Evolutionary conservation across 2,329 filamentous ascomycete species (phyloP).

Genomic region (Epicoccum sorghinum): DNA sequence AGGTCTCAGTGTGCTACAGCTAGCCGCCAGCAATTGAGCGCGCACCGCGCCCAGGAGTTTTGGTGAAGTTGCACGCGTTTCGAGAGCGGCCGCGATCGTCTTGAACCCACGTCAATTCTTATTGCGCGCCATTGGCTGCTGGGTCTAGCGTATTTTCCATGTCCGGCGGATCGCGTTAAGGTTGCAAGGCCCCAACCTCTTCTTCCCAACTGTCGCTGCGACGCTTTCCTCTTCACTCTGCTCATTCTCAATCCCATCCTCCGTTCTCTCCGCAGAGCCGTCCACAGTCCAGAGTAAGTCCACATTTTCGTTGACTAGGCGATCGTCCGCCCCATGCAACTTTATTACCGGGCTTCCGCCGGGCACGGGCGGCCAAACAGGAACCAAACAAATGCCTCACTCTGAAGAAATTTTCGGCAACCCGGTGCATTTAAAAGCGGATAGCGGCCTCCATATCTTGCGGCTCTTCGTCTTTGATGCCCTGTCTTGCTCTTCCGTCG

Average conservation of each 20-base stretch:
- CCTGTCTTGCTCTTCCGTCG: conserved; percentile 34
- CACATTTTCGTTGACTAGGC: conserved; percentile 26
- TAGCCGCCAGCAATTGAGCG: conserved; percentile 2
- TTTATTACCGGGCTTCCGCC: conserved; percentile 36
- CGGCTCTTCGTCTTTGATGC: conserved; percentile 35
- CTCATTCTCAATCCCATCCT: conserved; percentile 11
- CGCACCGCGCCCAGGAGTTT: conserved; percentile 3
- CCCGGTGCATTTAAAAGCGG: conserved; percentile 40
- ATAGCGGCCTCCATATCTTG: conserved; percentile 25
- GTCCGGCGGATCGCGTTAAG: conserved; percentile 14
- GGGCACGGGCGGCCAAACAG: conserved; percentile 35
- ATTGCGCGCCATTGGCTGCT: conserved; percentile 6
- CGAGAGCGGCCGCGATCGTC: conserved; percentile 19
- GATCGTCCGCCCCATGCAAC: conserved; percentile 28
- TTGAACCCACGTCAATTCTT: conserved; percentile 9
- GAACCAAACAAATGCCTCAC: conserved; percentile 46
- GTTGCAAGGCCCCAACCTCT: conserved; percentile 20
- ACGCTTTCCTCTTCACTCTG: conserved; percentile 18
- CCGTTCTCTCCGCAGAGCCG: conserved; percentile 20
- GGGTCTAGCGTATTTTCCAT: conserved; percentile 6
- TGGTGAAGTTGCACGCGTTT: conserved; percentile 18
- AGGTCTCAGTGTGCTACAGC: neutral
- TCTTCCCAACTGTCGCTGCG: conserved; percentile 13
- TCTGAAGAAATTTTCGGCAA: conserved; percentile 43
- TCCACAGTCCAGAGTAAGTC: conserved; percentile 36